A percentile compares a stretch with the other conserved stretches of the same genome.
Evolutionary conservation across 1,284 basidiomycete species (phyloP).

Genomic region (Sphagnurus paluster): DNA sequence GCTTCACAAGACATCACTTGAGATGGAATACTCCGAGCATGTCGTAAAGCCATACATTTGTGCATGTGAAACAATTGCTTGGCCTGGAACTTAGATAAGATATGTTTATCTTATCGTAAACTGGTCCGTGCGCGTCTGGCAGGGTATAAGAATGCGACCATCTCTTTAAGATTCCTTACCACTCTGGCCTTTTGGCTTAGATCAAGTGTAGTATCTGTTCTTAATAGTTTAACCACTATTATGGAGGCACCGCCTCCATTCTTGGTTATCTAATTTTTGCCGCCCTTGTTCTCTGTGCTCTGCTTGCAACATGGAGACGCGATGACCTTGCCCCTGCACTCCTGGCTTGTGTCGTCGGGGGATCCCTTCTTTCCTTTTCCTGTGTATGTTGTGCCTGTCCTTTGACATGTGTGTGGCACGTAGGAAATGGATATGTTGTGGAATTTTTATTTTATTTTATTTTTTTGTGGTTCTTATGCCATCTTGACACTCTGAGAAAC

Average conservation of each 20-base stretch:
- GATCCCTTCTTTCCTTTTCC: constrained; percentile 37
- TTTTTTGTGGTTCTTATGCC: no score
- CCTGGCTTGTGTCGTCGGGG: constrained; percentile 48
- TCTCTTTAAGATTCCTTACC: constrained; percentile 46
- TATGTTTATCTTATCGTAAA: neutral
- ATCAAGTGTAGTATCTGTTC: constrained; percentile 97
- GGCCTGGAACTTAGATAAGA: no score
- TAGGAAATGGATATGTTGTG: constrained; percentile 20
- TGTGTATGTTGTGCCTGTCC: constrained; percentile 15
- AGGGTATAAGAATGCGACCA: constrained; percentile 9
- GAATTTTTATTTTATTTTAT: neutral
- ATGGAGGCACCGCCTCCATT: no score
- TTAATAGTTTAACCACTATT: constrained; percentile 66
- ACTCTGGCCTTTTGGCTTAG: constrained; percentile 96
- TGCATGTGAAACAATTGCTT: no score
- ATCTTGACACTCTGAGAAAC: no score
- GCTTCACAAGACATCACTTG: no score
- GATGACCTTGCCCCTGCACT: constrained; percentile 47
- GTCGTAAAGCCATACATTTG: no score
- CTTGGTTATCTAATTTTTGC: constrained; percentile 51
- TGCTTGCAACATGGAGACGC: no score
- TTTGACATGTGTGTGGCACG: constrained; percentile 1
- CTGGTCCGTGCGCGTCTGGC: constrained; percentile 17
- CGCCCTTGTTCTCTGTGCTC: constrained; percentile 46
- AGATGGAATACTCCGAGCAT: no score